Conservation (phyloP, 805 yeast species). For the Blastobotrys americana region DNA sequence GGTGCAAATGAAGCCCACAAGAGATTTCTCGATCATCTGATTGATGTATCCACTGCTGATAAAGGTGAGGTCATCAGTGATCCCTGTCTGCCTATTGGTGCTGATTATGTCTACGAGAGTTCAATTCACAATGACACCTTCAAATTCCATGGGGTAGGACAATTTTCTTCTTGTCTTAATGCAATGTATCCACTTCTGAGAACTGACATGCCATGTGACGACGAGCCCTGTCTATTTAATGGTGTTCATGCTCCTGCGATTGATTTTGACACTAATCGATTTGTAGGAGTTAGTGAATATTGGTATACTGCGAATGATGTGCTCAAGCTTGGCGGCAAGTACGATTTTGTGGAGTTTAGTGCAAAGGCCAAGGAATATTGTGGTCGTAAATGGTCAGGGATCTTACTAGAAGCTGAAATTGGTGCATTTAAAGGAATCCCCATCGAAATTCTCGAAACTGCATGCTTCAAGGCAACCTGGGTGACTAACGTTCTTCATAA, state of each 20-base stretch:
- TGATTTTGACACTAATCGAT: slow-evolving; percentile 69
- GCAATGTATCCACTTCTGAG: slow-evolving; percentile 69
- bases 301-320: slow-evolving; percentile 96
- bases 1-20: slow-evolving; percentile 92
- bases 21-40: slow-evolving; percentile 45
- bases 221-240: slow-evolving; percentile 85
- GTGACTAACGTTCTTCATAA: slow-evolving; percentile 82
- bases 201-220: slow-evolving; percentile 75
- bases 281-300: slow-evolving; percentile 91
- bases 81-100: slow-evolving; percentile 72
- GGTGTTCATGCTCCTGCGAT: slow-evolving; percentile 92
- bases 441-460: slow-evolving; percentile 52
- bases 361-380: slow-evolving; percentile 65
- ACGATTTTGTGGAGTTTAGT: slow-evolving; percentile 65
- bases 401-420: slow-evolving; percentile 39
- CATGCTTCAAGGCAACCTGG: slow-evolving; percentile 96
- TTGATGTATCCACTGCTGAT: slow-evolving; percentile 5
- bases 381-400: slow-evolving; percentile 59
- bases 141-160: slow-evolving; percentile 65
- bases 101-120: slow-evolving; percentile 5
- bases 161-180: slow-evolving; percentile 64
- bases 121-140: slow-evolving; percentile 14
- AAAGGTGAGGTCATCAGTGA: slow-evolving; percentile 39
- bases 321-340: slow-evolving; percentile 81
- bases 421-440: slow-evolving; percentile 56